Evolutionary conservation across 2,329 filamentous ascomycete species (phyloP), one percentile per base, ranked within the genome.

Genomic region (Xylaria sp.): DNA sequence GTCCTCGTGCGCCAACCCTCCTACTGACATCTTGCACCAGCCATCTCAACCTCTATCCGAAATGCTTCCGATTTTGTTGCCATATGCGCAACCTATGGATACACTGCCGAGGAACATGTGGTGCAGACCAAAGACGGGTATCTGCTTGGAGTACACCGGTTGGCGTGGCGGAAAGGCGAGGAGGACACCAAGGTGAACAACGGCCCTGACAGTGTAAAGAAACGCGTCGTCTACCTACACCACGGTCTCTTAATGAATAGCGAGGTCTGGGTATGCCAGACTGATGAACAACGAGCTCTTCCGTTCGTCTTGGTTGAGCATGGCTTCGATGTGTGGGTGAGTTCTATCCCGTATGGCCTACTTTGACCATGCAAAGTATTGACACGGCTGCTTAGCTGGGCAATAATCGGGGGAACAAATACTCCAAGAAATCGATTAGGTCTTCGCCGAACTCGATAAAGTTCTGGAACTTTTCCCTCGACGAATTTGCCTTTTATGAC

Each of bases 401-500:
- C 59, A 99, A 99, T 80, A 99, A 99, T 77, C 90, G 96, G 41
- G 96, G 96, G 58, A 99, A 99, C 86, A 99, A 99, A 79, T 99
- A 99, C 82, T 97, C 94, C 53, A 99, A 98, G 80, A 99, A 99
- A 81, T 94, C 90, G 2, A 88, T 94, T 60, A 86, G 90, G 67
- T 84, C 85, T 70, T 91, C 93, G 0, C 94, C 96, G 0, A 91
- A 89, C 0, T 91, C 92, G 2, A 83, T 86, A 43, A 85, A 88
- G 15, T 99, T 99, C 79, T 99, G 96, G 96, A 91, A 97, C 79
- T 99, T 99, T 78, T 97, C 93, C 60, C 98, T 99, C 77, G 96
- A 99, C 78, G 93, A 99, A 77, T 99, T 99, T 78, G 96, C 96
- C 56, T 97, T 99, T 76, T 90, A 98, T 78, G 96, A 99, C 79